Base-by-base conservation (phyloP, 2,329 filamentous ascomycete species). In the Alternaria sp. region DNA sequence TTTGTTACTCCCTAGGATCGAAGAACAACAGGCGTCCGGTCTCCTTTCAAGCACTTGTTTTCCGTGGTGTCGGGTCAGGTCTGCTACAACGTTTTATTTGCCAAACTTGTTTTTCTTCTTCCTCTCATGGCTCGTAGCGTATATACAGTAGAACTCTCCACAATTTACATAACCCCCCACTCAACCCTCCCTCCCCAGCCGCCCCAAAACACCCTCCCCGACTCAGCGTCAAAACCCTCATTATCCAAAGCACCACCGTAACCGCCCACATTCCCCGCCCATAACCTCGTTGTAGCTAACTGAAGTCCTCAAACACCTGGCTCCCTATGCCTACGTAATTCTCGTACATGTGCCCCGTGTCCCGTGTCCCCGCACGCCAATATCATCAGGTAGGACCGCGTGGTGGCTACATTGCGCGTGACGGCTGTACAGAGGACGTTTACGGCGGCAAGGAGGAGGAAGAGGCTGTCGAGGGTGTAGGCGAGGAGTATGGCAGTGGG, bases 201-300 rank as follows among this genome's bases (percentile, higher is more conserved):
- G 57, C 14, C 70, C 71, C 17, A 17, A 63, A 72, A 72, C 29
- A 67, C 42, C 1, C 68, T 68, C 28, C 62, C 11, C 10, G 72
- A 31, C 62, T 14, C 10, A 73, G 11, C 34, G 70, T 72, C 14
- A 59, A 57, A 13, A 65, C 8, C 2, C 71, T 53, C 46, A 68
- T 72, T 3, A 66, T 59, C 54, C 65, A 62, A 59, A 73, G 54
- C 46, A 73, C 68, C 6, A 60, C 58, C 21, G 62, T 72, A 7
- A 63, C 28, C 1, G 58, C 65, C 65, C 49, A 73, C 67, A 61
- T 72, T 73, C 21, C 70, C 70, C 62, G 66, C 67, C 67, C 68
- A 74, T 70, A 39, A 66, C 62, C 48, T 62, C 63, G 42, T 67
- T 71, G 53, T 67, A 72, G 11, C 37, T 50, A 10, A 37, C 36